Evolutionary conservation across 2,329 filamentous ascomycete species (phyloP).

Genomic region (Aspergillus carbonarius): DNA sequence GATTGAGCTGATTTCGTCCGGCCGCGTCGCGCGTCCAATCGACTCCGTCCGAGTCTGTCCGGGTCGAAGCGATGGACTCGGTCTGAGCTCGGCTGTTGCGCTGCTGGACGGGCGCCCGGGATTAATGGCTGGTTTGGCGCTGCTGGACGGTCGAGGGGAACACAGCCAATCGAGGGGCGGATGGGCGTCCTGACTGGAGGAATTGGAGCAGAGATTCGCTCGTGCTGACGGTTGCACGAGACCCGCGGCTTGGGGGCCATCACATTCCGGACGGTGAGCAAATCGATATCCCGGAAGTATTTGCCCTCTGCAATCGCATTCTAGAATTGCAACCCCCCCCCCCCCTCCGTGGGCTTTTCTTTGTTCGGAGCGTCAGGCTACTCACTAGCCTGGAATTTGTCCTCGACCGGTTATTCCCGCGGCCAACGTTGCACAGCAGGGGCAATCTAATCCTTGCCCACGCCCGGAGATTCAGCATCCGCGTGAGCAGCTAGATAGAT

Average conservation of each 20-base stretch:
- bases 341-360: background rate
- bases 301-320: background rate
- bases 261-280: background rate
- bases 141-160: background rate
- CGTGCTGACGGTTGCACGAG: conserved; percentile 1
- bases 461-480: background rate
- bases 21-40: background rate
- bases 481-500: background rate
- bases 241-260: background rate
- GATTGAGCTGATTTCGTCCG: background rate
- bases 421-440: conserved; percentile 2
- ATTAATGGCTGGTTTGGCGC: no score
- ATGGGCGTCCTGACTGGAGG: background rate
- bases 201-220: background rate
- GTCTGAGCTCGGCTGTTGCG: background rate
- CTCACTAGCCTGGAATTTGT: background rate
- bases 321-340: background rate
- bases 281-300: background rate
- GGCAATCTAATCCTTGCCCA: background rate
- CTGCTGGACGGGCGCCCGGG: no score
- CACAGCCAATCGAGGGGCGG: background rate
- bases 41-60: background rate
- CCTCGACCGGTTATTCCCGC: conserved; percentile 4
- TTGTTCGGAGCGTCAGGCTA: conserved; percentile 1
- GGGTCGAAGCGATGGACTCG: conserved; percentile 1